Evolutionary conservation across 75 land plant species (phyloP).

Genomic region (Picea sitchensis): DNA sequence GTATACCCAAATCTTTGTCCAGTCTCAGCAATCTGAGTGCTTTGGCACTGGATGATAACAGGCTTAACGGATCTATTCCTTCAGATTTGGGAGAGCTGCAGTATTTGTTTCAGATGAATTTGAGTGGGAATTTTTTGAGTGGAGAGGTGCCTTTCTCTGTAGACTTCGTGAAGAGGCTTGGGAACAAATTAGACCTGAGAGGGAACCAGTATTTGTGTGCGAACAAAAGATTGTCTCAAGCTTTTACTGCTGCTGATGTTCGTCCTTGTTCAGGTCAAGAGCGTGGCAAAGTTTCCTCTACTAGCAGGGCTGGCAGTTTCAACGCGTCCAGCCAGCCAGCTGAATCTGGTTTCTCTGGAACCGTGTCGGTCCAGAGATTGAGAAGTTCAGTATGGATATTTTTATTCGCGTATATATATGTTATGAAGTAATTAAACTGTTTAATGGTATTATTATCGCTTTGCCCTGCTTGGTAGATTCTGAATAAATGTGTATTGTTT

Average conservation of each 20-base stretch:
- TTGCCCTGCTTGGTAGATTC: no score
- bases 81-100: conserved; percentile 16
- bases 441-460: no score
- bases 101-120: conserved; percentile 29
- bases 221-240: not conserved
- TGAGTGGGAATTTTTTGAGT: conserved; percentile 26
- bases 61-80: conserved; percentile 24
- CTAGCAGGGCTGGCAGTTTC: no score
- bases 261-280: not conserved
- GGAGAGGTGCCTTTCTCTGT: conserved; percentile 31
- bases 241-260: not conserved
- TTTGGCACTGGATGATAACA: conserved; percentile 23
- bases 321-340: no score
- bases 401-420: no score
- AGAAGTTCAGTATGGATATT: no score
- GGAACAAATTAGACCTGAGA: conserved; percentile 23
- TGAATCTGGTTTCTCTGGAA: no score
- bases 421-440: no score
- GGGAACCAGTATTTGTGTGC: conserved; percentile 28
- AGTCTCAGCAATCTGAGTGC: conserved; percentile 17
- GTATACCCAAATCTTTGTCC: conserved; percentile 1
- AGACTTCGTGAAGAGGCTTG: conserved; percentile 24
- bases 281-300: no score
- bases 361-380: no score
- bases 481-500: no score